Percentiles rank a stretch among this genome's conserved stretches.
These are phyloP conservation scores for Xylaria flabelliformis DNA, from an alignment of 495 filamentous ascomycete genomes.

Conservation along the genomic window DNA sequence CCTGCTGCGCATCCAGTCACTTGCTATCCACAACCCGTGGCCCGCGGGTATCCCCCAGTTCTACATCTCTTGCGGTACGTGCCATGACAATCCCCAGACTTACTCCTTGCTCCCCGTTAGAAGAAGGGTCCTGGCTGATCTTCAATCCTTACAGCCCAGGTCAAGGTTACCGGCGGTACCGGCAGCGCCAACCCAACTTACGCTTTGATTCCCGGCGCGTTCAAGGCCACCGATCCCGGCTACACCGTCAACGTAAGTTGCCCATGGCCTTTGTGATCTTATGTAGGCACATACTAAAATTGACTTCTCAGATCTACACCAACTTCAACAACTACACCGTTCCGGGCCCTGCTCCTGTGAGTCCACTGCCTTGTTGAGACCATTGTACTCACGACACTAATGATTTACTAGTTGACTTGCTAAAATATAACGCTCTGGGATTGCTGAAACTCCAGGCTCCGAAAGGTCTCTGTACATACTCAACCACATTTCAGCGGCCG, in stretches of 20 bases:
- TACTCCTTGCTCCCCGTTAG: not conserved
- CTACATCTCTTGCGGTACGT: constrained; percentile 37
- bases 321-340: constrained; percentile 36
- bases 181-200: constrained; percentile 45
- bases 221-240: constrained; percentile 54
- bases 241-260: constrained; percentile 44
- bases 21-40: constrained; percentile 58
- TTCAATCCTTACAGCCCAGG: constrained; percentile 31
- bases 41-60: constrained; percentile 46
- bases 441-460: not conserved
- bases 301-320: constrained; percentile 36
- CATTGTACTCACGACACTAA: constrained; percentile 3
- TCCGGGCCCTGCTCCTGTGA: constrained; percentile 39
- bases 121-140: not conserved
- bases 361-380: not conserved
- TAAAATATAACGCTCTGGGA: not conserved
- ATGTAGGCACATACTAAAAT: not conserved
- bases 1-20: constrained; percentile 59
- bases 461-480: not conserved
- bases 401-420: constrained; percentile 12
- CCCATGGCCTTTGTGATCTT: not conserved
- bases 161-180: constrained; percentile 40
- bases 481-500: not conserved
- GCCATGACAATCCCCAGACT: not conserved
- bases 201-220: constrained; percentile 58